Base-by-base conservation (phyloP, 768 basidiomycete genomes). In the Sarcomyxa edulis region DNA sequence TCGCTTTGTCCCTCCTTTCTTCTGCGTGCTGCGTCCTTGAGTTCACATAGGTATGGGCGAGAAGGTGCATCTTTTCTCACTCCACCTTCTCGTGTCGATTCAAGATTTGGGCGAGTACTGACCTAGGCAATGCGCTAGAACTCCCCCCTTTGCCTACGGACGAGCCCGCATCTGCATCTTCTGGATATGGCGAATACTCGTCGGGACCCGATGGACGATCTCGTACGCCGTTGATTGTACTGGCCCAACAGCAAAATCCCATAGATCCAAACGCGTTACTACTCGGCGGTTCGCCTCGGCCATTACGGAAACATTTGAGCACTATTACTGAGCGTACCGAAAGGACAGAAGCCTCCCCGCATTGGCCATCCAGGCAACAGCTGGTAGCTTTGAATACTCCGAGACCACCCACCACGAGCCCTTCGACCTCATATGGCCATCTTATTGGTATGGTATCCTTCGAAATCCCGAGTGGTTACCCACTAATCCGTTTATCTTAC, bases 241-340 rank as follows among this genome's bases (percentile, higher is more conserved):
- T 66, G 33, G 80, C 76, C 14, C 78, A 82, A 47, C 76, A 78
- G 41, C 60, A 65, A 32, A 40, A 43, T 27, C 37, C 45, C 7
- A 23, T 30, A 16, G 43, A 53, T 6, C 52, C 51, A 23, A 54
- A 58, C 35, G 48, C 55, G 32, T 47, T 49, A 6, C 29, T 52
- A 15, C 41, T 40, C 42, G 41, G 24, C 11, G 22, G 32, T 19
- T 27, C 16, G 28, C 34, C 59, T 7, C 47, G 42, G 18, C 39
- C 43, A 2, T 43, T 53, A 10, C 60, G 54, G 26, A 59, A 64
- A 22, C 65, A 62, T 38, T 59, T 85, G 42, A 81, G 74, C 42
- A 82, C 78, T 4, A 88, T 88, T 43, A 68, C 73, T 16, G 84
- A 88, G 59, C 60, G 56, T 32, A 80, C 82, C 11, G 84, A 87